Conservation (phyloP, 805 yeast genomes). For the Peterozyma xylosa region DNA sequence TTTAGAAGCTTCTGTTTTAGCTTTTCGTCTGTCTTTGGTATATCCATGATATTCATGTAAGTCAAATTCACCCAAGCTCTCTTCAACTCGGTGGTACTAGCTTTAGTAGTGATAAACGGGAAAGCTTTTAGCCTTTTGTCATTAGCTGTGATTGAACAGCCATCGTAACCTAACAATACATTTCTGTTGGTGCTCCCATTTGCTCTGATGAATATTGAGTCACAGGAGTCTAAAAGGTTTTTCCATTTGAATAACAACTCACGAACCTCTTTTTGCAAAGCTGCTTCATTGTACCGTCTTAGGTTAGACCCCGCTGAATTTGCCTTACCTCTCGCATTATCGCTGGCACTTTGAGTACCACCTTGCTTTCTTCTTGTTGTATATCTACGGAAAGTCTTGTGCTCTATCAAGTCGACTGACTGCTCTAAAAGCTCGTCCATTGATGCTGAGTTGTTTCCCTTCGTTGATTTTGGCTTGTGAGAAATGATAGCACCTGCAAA, state of each 20-base stretch:
- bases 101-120: conserved; percentile 88
- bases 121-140: conserved; percentile 63
- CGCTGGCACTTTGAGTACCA: conserved; percentile 91
- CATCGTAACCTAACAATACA: conserved; percentile 60
- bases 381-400: conserved; percentile 88
- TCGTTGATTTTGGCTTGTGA: conserved; percentile 50
- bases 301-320: conserved; percentile 91
- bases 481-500: conserved; percentile 92
- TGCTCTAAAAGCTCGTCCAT: conserved; percentile 43
- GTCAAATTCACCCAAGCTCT: conserved; percentile 79
- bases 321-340: conserved; percentile 90
- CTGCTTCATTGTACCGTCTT: conserved; percentile 85
- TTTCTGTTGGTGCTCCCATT: conserved; percentile 63
- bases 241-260: conserved; percentile 64
- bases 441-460: conserved; percentile 43
- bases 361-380: conserved; percentile 97
- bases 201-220: conserved; percentile 72
- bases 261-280: conserved; percentile 70
- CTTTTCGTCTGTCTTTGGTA: conserved; percentile 40
- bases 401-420: conserved; percentile 57
- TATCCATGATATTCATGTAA: conserved; percentile 42
- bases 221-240: conserved; percentile 48
- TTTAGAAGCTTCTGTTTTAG: conserved; percentile 19
- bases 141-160: conserved; percentile 37
- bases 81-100: conserved; percentile 74